These are phyloP conservation scores for Santalum album DNA, from an alignment of 164 flowering plant species.

Conservation along the genomic window DNA sequence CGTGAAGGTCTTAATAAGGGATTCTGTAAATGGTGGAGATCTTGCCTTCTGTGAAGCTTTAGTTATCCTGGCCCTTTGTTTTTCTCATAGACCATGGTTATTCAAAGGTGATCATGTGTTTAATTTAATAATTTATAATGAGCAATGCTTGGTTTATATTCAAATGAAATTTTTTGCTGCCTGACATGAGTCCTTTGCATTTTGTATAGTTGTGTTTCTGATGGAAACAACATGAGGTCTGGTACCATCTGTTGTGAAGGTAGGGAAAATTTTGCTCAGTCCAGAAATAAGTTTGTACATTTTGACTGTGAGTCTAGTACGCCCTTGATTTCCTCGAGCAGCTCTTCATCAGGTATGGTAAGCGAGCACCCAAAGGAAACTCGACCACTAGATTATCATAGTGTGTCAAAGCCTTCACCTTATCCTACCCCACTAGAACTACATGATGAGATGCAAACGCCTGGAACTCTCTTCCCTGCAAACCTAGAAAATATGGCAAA, in stretches of 20 bases:
- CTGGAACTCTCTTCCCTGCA: conserved; percentile 75
- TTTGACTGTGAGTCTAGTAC: conserved; percentile 44
- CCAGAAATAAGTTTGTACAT: conserved; percentile 51
- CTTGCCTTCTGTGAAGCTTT: too few relatives aligned
- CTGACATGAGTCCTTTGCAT: neutral
- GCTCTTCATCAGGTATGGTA: conserved; percentile 19
- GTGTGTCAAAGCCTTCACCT: conserved; percentile 36
- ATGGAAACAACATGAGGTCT: conserved; percentile 15
- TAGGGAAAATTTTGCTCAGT: conserved; percentile 13
- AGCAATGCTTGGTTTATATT: too few relatives aligned
- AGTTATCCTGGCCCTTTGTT: too few relatives aligned
- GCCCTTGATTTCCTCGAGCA: conserved; percentile 18
- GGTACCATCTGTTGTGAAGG: conserved; percentile 19
- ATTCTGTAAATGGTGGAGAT: too few relatives aligned
- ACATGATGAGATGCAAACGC: conserved; percentile 86
- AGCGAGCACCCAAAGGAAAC: conserved; percentile 11
- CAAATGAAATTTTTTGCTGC: neutral
- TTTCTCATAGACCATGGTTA: too few relatives aligned
- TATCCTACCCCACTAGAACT: conserved; percentile 65
- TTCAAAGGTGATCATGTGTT: too few relatives aligned
- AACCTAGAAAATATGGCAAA: conserved; percentile 22
- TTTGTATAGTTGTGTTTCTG: conserved; percentile 21
- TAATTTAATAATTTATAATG: too few relatives aligned
- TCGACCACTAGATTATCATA: conserved; percentile 19
- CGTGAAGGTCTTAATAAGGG: too few relatives aligned